Conservation (phyloP, 2,329 filamentous ascomycete species). For the Xylariaceae sp. region DNA sequence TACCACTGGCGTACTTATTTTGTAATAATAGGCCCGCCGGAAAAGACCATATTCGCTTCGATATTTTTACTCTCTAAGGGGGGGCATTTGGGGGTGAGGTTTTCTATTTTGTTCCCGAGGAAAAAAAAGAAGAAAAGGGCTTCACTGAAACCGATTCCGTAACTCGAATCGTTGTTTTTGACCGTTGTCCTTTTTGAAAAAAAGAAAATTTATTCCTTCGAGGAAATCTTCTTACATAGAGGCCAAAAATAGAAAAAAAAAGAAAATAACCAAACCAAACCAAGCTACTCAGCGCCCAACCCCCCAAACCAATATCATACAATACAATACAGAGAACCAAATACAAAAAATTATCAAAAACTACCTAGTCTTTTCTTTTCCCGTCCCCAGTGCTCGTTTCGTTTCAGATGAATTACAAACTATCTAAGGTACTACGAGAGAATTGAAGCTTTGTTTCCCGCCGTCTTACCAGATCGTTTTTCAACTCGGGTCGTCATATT, state of each 20-base stretch:
- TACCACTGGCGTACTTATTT: conserved; percentile 11
- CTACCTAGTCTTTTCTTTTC: not conserved
- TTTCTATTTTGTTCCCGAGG: too few species aligned
- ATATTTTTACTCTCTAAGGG: not conserved
- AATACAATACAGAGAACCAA: not conserved
- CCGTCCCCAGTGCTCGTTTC: not conserved
- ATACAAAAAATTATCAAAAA: not conserved
- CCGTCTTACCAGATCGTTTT: not conserved
- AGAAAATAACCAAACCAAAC: not conserved
- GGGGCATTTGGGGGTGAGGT: not conserved
- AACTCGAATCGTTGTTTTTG: not conserved
- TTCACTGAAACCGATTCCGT: too few species aligned
- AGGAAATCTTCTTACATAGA: not conserved
- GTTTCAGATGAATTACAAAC: not conserved
- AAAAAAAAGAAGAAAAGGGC: too few species aligned
- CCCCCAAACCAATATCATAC: not conserved
- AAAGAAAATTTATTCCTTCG: not conserved
- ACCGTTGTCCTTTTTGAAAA: not conserved
- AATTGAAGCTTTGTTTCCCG: not conserved
- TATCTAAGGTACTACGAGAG: too few species aligned
- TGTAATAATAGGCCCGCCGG: conserved; percentile 13
- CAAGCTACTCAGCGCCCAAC: not conserved
- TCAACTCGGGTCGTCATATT: not conserved
- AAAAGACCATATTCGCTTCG: not conserved
- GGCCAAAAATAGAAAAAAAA: not conserved